Base-by-base conservation (phyloP, 352 stramenopile genomes). In the Pythium chondricola region DNA sequence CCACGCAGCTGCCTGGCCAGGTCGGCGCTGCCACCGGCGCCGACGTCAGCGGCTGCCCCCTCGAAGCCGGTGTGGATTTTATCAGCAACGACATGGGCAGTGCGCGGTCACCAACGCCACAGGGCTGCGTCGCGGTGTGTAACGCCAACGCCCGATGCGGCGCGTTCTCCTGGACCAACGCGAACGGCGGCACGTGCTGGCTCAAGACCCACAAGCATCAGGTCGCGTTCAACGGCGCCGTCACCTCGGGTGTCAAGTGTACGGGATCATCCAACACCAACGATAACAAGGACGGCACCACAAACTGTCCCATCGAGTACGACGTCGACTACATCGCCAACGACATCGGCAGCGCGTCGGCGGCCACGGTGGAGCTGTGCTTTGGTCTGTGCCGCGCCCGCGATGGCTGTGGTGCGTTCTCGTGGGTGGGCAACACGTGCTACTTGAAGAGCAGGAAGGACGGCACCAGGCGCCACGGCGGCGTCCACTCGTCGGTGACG, bases 171-270 rank as follows among this genome's bases (percentile, higher is more conserved):
- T 74, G 65, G 65, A 52, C 31, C 14, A 55, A 56, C 21, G 50
- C 61, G 47, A 54, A 57, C 37, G 44, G 52, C 10, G 65, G 65
- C 26, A 71, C 59, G 20, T 74, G 61, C 43, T 58, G 49, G 47
- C 30, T 63, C 41, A 63, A 63, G 47, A 43, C 46, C 3, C 13
- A 31, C 16, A 54, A 55, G 40, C 25, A 38, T 16, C 8, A 5
- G 13, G 18, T 41, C 10, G 29, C 9, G 17, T 24, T 18, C 13
- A 58, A 47, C 18, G 27, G 7, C 27, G 43, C 18, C 9, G 43
- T 47, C 18, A 38, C 27, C 22, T 58, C 52, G 10, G 43, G 43
- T 24, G 44, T 47, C 26, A 41, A 26, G 22, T 36, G 41, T n/a
- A 35, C 22, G n/a, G n/a, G n/a, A n/a, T n/a, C n/a, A n/a, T n/a